These are phyloP conservation scores for Mentha longifolia DNA, from an alignment of 257 asterid species.

Conservation along the genomic window DNA sequence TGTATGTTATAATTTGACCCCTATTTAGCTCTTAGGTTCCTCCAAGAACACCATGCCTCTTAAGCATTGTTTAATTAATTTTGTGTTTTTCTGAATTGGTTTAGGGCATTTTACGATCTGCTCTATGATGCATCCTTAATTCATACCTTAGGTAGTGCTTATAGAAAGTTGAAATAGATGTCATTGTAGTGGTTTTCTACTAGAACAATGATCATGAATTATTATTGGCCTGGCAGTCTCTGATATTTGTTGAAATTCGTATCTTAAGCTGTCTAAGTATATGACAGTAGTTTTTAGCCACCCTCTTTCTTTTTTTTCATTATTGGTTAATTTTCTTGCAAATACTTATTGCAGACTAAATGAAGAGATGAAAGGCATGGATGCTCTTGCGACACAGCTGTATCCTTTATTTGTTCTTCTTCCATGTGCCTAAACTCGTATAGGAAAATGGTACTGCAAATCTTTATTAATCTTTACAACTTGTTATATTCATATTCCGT, in stretches of 20 bases:
- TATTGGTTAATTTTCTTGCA: constrained; percentile 10
- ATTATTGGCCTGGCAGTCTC: not conserved
- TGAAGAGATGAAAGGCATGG: constrained; percentile 92
- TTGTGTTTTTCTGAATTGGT: too few relatives aligned
- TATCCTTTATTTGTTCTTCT: constrained; percentile 60
- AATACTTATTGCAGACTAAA: constrained; percentile 66
- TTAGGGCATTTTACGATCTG: not conserved
- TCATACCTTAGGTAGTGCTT: constrained; percentile 4
- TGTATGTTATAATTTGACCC: not conserved
- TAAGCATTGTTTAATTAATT: too few relatives aligned
- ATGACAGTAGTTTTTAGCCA: not conserved
- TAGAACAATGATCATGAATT: constrained; percentile 3
- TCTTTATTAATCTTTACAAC: not conserved
- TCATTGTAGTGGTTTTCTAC: not conserved
- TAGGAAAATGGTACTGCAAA: not conserved
- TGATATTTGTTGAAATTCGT: not conserved
- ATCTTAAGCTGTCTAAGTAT: constrained; percentile 11
- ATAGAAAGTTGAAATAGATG: not conserved
- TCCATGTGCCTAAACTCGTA: not conserved
- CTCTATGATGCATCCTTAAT: not conserved
- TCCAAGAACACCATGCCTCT: too few relatives aligned
- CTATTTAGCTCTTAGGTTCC: not conserved
- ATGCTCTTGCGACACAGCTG: constrained; percentile 72
- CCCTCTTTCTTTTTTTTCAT: constrained; percentile 14
- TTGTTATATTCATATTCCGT: not conserved